These are phyloP conservation scores for Umbelopsis isabellina DNA, from an alignment of 192 early-diverging fungal genomes.

Conservation along the genomic window DNA sequence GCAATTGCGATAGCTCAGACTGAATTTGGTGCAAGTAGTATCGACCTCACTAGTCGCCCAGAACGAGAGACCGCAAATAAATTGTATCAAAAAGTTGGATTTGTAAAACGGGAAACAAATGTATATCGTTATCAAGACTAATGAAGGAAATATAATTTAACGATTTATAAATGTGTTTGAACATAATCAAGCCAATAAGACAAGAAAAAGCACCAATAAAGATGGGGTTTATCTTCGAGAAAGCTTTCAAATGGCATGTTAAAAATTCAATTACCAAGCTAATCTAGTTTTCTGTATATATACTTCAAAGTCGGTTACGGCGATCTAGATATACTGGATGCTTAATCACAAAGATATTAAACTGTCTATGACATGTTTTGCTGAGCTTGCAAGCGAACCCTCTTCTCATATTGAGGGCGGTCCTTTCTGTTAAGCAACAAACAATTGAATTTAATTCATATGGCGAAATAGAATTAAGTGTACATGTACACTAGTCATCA, in stretches of 20 bases:
- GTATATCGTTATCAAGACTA: slow-evolving; percentile 40
- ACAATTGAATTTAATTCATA: too few relatives aligned
- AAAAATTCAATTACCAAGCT: too few relatives aligned
- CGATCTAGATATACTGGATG: too few relatives aligned
- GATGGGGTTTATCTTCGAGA: too few relatives aligned
- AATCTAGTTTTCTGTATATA: too few relatives aligned
- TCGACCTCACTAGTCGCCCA: slow-evolving; percentile 54
- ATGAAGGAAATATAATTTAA: neutral
- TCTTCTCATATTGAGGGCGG: slow-evolving; percentile 37
- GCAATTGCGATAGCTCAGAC: slow-evolving; percentile 27
- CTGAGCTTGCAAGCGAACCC: slow-evolving; percentile 32
- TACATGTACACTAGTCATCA: slow-evolving; percentile 4
- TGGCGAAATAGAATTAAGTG: too few relatives aligned
- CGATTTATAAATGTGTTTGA: too few relatives aligned
- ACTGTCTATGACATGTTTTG: slow-evolving; percentile 11
- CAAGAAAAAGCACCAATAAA: too few relatives aligned
- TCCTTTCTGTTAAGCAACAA: slow-evolving; percentile 30
- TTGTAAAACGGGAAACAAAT: slow-evolving; percentile 47
- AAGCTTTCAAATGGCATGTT: too few relatives aligned
- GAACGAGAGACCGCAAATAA: slow-evolving; percentile 47
- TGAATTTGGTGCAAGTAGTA: slow-evolving; percentile 20
- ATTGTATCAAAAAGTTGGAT: slow-evolving; percentile 52
- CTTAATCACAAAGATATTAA: too few relatives aligned
- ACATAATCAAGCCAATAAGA: too few relatives aligned
- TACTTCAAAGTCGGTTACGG: too few relatives aligned